Percentiles rank a stretch among this genome's conserved stretches.
Evolutionary conservation across 2,329 filamentous ascomycete species (phyloP).

Genomic region (Fusarium armeniacum): DNA sequence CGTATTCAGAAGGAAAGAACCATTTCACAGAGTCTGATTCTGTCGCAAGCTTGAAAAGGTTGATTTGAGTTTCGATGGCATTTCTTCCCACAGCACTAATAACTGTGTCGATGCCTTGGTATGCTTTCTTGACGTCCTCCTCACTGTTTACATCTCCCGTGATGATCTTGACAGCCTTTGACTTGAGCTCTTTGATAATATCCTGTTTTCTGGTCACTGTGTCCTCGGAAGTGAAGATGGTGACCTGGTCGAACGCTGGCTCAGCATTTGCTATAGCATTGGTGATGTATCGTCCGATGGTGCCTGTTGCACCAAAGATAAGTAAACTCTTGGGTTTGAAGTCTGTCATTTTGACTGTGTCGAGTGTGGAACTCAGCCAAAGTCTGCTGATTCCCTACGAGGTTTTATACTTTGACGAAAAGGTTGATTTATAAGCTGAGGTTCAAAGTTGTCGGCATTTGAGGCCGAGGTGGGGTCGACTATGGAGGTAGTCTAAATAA

Average conservation of each 20-base stretch:
- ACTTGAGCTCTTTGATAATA: constrained; percentile 41
- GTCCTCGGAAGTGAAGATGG: constrained; percentile 53
- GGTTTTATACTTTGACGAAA: background rate
- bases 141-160: constrained; percentile 56
- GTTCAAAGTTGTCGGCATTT: background rate
- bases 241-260: constrained; percentile 53
- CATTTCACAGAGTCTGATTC: constrained; percentile 66
- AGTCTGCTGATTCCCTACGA: background rate
- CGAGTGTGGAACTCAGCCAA: background rate
- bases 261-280: constrained; percentile 54
- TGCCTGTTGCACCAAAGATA: constrained; percentile 59
- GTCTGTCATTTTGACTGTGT: constrained; percentile 33
- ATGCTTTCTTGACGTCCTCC: constrained; percentile 68
- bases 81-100: constrained; percentile 74
- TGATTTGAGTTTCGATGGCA: constrained; percentile 72
- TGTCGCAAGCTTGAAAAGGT: constrained; percentile 72
- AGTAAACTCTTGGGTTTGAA: constrained; percentile 43
- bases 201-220: constrained; percentile 41
- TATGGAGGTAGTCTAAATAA: background rate
- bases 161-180: constrained; percentile 46
- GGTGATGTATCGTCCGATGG: constrained; percentile 60
- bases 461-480: constrained; percentile 26
- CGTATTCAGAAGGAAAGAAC: constrained; percentile 78
- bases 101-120: constrained; percentile 73
- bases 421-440: constrained; percentile 16